Percentiles rank a stretch among this genome's conserved stretches.
These are phyloP conservation scores for Ophiosphaerella herpotricha DNA, from an alignment of 2,329 filamentous ascomycete genomes.

Conservation along the genomic window DNA sequence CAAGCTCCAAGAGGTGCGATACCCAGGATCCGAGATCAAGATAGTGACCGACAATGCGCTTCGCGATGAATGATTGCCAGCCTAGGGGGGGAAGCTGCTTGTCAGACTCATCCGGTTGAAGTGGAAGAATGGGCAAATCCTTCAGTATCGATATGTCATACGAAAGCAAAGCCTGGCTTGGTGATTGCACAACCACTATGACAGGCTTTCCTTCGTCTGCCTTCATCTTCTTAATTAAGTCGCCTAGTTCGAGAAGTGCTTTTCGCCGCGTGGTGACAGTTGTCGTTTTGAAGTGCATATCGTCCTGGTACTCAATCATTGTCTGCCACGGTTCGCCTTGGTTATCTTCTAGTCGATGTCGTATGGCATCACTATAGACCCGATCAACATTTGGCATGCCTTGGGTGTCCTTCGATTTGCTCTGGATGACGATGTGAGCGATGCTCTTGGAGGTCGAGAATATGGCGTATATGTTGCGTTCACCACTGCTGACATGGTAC, in stretches of 20 bases:
- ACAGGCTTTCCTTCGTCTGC: constrained; percentile 81
- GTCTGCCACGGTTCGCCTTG: constrained; percentile 75
- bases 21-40: constrained; percentile 93
- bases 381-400: constrained; percentile 89
- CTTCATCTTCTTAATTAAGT: constrained; percentile 86
- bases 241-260: constrained; percentile 83
- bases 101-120: constrained; percentile 82
- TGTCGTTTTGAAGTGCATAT: constrained; percentile 80
- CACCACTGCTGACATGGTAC: constrained; percentile 88
- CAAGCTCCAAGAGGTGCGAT: constrained; percentile 81
- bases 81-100: constrained; percentile 87
- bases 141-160: constrained; percentile 84
- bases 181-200: constrained; percentile 88
- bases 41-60: constrained; percentile 85
- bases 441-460: constrained; percentile 83
- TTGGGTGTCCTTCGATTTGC: constrained; percentile 78
- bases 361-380: constrained; percentile 79
- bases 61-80: constrained; percentile 89
- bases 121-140: constrained; percentile 80
- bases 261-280: constrained; percentile 90
- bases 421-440: constrained; percentile 86
- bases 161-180: constrained; percentile 76
- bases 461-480: constrained; percentile 89
- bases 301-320: constrained; percentile 85
- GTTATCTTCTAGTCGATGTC: constrained; percentile 67